Evolutionary conservation across 2,329 filamentous ascomycete species (phyloP).

Genomic region (Chaetomium olivaceum): DNA sequence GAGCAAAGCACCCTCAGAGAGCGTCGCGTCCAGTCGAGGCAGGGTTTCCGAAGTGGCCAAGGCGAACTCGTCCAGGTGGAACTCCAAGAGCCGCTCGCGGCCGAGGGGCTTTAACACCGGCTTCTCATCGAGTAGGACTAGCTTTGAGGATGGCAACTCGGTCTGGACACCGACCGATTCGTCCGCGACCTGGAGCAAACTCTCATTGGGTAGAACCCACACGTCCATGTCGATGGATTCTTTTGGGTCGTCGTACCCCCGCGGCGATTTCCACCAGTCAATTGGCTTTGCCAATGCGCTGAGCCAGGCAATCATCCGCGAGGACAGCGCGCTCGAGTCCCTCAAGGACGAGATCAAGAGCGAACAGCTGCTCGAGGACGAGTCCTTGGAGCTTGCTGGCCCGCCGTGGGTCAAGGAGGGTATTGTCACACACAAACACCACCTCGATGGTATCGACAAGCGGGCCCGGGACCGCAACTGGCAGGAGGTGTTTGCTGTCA

Average conservation of each 20-base stretch:
- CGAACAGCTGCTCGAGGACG: constrained; percentile 79
- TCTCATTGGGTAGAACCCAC: constrained; percentile 86
- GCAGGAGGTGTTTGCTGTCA: constrained; percentile 92
- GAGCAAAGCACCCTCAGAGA: constrained; percentile 90
- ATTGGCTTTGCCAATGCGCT: constrained; percentile 97
- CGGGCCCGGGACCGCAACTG: constrained; percentile 92
- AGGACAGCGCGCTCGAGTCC: constrained; percentile 60
- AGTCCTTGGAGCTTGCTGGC: constrained; percentile 84
- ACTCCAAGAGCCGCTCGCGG: constrained; percentile 81
- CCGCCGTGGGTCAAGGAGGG: constrained; percentile 99
- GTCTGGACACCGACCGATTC: constrained; percentile 83
- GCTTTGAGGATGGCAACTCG: constrained; percentile 85
- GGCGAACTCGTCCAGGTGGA: constrained; percentile 67
- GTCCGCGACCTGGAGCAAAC: constrained; percentile 95
- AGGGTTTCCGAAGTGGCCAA: constrained; percentile 62
- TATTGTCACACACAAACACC: constrained; percentile 93
- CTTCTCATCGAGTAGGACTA: constrained; percentile 87
- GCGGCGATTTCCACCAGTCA: constrained; percentile 87
- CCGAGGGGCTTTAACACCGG: constrained; percentile 75
- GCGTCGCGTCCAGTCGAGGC: constrained; percentile 68
- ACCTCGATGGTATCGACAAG: constrained; percentile 86
- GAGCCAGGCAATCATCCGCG: constrained; percentile 93
- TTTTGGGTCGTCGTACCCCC: constrained; percentile 72
- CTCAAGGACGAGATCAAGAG: constrained; percentile 60
- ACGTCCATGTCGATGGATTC: constrained; percentile 93